Evolutionary conservation across 164 flowering plant genomes (phyloP), one percentile per base, ranked within the genome.

Genomic region (Piper longum): DNA sequence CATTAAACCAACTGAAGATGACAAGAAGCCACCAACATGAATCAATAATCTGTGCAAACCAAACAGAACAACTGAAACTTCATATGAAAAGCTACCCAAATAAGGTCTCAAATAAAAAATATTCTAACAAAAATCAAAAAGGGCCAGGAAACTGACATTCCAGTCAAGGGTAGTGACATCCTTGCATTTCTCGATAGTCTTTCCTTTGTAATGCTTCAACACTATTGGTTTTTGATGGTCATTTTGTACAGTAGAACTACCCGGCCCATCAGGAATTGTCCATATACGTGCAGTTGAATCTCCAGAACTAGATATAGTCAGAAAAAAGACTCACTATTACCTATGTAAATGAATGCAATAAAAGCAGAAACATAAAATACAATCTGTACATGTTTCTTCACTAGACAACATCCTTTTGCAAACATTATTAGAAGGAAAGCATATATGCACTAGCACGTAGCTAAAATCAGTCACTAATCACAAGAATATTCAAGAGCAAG

Each of bases 91-190:
- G 36, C 36, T 26, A 26, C 36, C 36, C 36, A 26, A 26, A 26
- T 26, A 26, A 26, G 36, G 36, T 26, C 36, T 26, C 36, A 0
- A 1, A 26, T 26, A 26, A 26, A 26, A 5, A 44, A 9, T 5
- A 44, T 44, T 44, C 8, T 44, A 9, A 5, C 8, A 44, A 44
- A 44, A 44, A 44, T 5, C 52, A 12, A 48, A 48, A 48, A 48
- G 9, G 14, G 14, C 14, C 11, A 8, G 3, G 8, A 48, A 66
- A 77, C 97, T 90, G 75, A 93, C 99, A 81, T 90, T 93, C 99
- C 99, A 93, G 70, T 93, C 99, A 64, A 93, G 93, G 43, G 99
- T 90, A 3, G 99, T 93, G 39, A 93, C 96, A 71, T 93, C 97
- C 74, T 87, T 90, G 80, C 85, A 83, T 71, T 88, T 85, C 79